Evolutionary conservation across 345 rosid species (phyloP), one percentile per base, ranked within the genome.

Genomic region (Excoecaria cochinchinensis): DNA sequence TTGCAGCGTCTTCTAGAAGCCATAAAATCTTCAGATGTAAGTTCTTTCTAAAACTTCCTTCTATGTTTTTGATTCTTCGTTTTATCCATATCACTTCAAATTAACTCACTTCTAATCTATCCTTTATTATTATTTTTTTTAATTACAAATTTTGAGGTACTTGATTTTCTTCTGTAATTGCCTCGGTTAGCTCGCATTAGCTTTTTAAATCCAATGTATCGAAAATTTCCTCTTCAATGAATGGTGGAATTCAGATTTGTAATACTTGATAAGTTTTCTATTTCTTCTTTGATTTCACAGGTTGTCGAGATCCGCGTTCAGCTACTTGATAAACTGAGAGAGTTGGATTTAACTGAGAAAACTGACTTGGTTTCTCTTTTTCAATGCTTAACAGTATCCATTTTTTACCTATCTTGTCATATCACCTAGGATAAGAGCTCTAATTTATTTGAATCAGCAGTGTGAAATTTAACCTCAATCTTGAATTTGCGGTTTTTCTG

Each of bases 381-480:
- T 4, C 82, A 90, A 58, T 85, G 78, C 82, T 79, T 95, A 17
- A 63, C 85, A 38, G 99, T 91, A 95, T 93, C 98, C 98, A 3
- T 92, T 93, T 97, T 0, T 36, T 70, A 5, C 16, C 9, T 5
- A 7, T 55, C 31, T 48, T 56, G 7, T 17, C 1, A 39, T 21
- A 22, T 59, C 10, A 39, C 10, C 47, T 48, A 61, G 48, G 21
- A 25, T 40, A 40, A 31, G 1, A 36, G 22, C 14, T 16, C 21
- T 15, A 36, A 5, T 57, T 51, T 53, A 22, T 1, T 21, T 24
- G 52, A 66, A 44, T 66, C 15, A 42, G 25, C 2, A n/a, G 17
- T 9, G 6, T 14, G 24, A 14, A 19, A 15, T 69, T 67, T 69
- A 11, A 69, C 42, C 72, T 25, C 50, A 69, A 21, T 67, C 38